Evolutionary conservation across 2,329 filamentous ascomycete genomes (phyloP).

Genomic region (Curvularia eragrostidis): DNA sequence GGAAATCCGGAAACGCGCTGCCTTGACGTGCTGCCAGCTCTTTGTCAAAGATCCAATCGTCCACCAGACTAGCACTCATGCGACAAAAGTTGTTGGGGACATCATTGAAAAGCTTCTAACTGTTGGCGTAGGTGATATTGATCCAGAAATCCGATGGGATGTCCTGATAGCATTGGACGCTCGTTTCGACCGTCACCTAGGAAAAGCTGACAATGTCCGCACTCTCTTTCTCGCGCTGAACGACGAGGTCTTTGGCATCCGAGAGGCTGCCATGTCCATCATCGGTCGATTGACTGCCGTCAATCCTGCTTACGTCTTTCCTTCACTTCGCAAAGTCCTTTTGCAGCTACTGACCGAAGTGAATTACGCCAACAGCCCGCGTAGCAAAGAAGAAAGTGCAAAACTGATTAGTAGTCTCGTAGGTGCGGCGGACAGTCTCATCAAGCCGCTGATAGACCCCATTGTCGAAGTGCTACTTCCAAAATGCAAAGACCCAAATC

Average conservation of each 20-base stretch:
- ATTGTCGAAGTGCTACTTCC: constrained; percentile 95
- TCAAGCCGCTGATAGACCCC: constrained; percentile 95
- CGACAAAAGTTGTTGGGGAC: constrained; percentile 94
- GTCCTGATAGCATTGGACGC: constrained; percentile 89
- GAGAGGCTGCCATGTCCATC: constrained; percentile 94
- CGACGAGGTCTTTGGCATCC: constrained; percentile 89
- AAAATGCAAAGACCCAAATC: constrained; percentile 83
- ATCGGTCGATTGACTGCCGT: constrained; percentile 89
- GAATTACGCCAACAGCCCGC: constrained; percentile 90
- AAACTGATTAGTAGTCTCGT: constrained; percentile 91
- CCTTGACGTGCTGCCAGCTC: constrained; percentile 95
- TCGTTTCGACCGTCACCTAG: constrained; percentile 95
- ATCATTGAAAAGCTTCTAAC: constrained; percentile 97
- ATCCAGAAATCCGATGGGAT: constrained; percentile 85
- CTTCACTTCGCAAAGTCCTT: constrained; percentile 89
- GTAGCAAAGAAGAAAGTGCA: constrained; percentile 96
- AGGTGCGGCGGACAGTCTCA: constrained; percentile 87
- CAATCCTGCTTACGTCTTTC: constrained; percentile 97
- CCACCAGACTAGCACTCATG: constrained; percentile 96
- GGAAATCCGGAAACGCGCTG: constrained; percentile 91
- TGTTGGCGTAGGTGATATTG: constrained; percentile 88
- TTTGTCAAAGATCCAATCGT: constrained; percentile 97
- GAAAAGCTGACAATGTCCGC: constrained; percentile 95
- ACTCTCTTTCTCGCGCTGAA: constrained; percentile 95
- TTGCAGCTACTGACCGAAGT: constrained; percentile 96